Evolutionary conservation across 2,329 filamentous ascomycete species (phyloP), one percentile per base, ranked within the genome.

Genomic region (Colletotrichum chrysophilum): DNA sequence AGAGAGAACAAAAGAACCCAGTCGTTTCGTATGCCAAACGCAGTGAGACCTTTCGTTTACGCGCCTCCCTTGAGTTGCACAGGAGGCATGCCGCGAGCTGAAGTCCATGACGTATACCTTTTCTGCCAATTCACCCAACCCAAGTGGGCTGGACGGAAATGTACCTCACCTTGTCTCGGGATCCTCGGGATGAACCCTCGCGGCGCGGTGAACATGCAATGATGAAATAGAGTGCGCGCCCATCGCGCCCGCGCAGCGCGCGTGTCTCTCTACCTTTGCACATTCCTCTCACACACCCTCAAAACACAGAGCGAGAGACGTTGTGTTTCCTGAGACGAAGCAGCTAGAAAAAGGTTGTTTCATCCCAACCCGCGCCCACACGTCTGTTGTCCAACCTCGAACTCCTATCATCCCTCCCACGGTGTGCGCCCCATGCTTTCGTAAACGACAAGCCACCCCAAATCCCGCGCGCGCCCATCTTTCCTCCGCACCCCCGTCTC

Each of bases 71-170:
- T 56, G 52, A 18, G 64, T 70, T 18, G 30, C 34, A 52, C 30
- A 48, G 34, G 55, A 8, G 32, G 32, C 69, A 60, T n/a, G 62
- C 34, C 26, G 24, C 34, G 3, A 60, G 55, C 64, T 52, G 38
- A 26, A 70, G 26, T 72, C 70, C 70, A 75, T 75, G 73, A 75
- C 73, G 73, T 73, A 68, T 58, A 21, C 62, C 36, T 68, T 67
- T 48, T 6, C 38, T n/a, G 38, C 5, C 38, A 48, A 48, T 48
- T 48, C 38, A 48, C 38, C 38, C 38, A 48, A 68, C 43, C 69
- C 73, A 68, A 60, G 62, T 68, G 64, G 62, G 70, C 64, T 48
- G 38, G 38, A n/a, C 5, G 68, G 67, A 32, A 5, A 32, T 18
- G 58, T 30, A 13, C 26, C 28, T 30, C 16, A 5, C 58, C 24